These are phyloP conservation scores for Ceratocystis colombiana DNA, from an alignment of 2,329 filamentous ascomycete species.

Conservation along the genomic window DNA sequence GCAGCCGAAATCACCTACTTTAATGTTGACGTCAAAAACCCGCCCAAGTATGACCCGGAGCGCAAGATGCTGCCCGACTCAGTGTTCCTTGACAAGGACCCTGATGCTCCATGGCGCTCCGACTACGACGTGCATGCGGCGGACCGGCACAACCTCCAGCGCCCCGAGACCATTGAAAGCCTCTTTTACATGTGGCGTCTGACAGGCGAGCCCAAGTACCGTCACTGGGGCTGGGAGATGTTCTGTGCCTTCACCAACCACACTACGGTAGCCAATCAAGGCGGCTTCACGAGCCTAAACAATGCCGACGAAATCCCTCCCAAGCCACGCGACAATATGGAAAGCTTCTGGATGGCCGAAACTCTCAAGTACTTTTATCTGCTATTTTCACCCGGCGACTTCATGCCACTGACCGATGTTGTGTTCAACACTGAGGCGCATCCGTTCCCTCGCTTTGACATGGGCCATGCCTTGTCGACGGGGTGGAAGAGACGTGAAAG, in stretches of 20 bases:
- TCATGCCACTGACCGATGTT: slow-evolving; percentile 74
- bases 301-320: slow-evolving; percentile 67
- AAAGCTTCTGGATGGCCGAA: slow-evolving; percentile 97
- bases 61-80: slow-evolving; percentile 26
- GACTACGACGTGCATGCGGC: slow-evolving; percentile 71
- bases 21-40: slow-evolving; percentile 46
- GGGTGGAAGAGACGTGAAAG: slow-evolving; percentile 67
- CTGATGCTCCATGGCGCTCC: slow-evolving; percentile 53
- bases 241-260: slow-evolving; percentile 84
- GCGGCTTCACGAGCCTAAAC: slow-evolving; percentile 71
- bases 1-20: slow-evolving; percentile 94
- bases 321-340: slow-evolving; percentile 76
- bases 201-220: slow-evolving; percentile 77
- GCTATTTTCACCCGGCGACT: slow-evolving; percentile 72
- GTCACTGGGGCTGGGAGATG: slow-evolving; percentile 98
- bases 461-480: slow-evolving; percentile 65
- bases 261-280: slow-evolving; percentile 65
- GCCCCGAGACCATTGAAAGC: slow-evolving; percentile 92
- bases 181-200: slow-evolving; percentile 99
- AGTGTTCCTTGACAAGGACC: slow-evolving; percentile 19
- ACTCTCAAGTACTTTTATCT: slow-evolving; percentile 97
- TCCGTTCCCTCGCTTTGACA: slow-evolving; percentile 75
- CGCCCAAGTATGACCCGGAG: slow-evolving; percentile 30
- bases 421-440: slow-evolving; percentile 97
- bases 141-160: slow-evolving; percentile 88